Evolutionary conservation across 2,329 filamentous ascomycete genomes (phyloP).

Genomic region (Calycina herbarum): DNA sequence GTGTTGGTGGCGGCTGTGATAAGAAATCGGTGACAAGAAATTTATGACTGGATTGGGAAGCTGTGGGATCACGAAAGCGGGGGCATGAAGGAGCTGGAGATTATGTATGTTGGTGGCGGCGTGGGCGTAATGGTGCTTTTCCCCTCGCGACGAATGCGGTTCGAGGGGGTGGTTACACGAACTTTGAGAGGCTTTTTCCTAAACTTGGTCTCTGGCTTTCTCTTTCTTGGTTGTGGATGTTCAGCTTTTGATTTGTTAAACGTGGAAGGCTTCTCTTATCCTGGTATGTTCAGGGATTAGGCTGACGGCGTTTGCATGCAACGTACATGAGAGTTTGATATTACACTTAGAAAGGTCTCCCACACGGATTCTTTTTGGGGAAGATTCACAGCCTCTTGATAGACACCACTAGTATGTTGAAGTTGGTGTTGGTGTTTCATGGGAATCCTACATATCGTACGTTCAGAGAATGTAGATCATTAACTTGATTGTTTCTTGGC

Average conservation of each 20-base stretch:
- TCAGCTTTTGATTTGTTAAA: not conserved
- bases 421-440: constrained; percentile 3
- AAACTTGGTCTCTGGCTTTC: not conserved
- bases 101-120: not conserved
- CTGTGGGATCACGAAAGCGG: not conserved
- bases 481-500: not conserved
- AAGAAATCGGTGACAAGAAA: not conserved
- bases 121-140: not conserved
- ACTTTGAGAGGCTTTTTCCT: not conserved
- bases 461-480: not conserved
- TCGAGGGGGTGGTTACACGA: too few species aligned
- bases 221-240: not conserved
- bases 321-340: not conserved
- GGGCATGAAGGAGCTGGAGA: not conserved
- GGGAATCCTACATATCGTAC: not conserved
- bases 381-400: not conserved
- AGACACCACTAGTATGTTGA: not conserved
- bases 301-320: not conserved
- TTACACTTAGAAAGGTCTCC: not conserved
- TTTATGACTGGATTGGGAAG: not conserved
- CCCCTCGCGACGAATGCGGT: not conserved
- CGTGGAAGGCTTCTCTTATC: not conserved
- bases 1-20: not conserved
- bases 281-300: not conserved
- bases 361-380: not conserved